Evolutionary conservation across 148 eudicot genomes (phyloP), one percentile per base, ranked within the genome.

Genomic region (Fagopyrum esculentum): DNA sequence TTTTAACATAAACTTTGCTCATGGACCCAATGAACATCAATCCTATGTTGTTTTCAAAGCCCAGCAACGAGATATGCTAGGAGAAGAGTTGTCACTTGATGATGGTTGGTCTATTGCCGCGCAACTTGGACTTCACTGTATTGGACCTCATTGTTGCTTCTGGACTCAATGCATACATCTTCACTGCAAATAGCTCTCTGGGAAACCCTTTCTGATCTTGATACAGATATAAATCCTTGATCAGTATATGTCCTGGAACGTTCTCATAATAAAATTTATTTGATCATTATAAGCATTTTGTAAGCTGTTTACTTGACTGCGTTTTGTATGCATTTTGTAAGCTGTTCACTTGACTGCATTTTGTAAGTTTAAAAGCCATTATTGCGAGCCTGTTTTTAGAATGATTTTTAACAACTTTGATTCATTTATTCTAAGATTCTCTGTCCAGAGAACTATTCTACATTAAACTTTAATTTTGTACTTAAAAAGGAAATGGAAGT

Each of bases 151-250:
- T 87, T 2, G 89, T 90, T 74, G 77, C 71, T 78, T 87, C 93
- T 43, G 90, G 86, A n/a, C 88, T 82, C 74, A 93, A 73, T 72
- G 98, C 98, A 84, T 91, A 93, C 85, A 91, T 87, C 87, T 91
- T 93, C 77, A 93, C 98, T 8, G 91, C 88, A 78, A 93, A 93
- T 60, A 93, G 82, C 71, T 86, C 98, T 76, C 82, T 55, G 1
- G 98, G 98, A 72, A 93, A 88, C 75, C 83, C 95, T 77, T 77
- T 89, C 64, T 93, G 98, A 79, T 91, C 95, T 97, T 93, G 89
- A 48, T 74, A 74, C 44, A 57, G 69, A 9, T 45, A 59, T 10
- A 16, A n/a, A 26, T 9, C 8, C 17, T 45, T 45, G 50, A 46
- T 43, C 49, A 55, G 35, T 17, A 17, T 13, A 15, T 13, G n/a